These are phyloP conservation scores for Plantago lanceolata DNA, from an alignment of 305 asterid species.

Conservation along the genomic window DNA sequence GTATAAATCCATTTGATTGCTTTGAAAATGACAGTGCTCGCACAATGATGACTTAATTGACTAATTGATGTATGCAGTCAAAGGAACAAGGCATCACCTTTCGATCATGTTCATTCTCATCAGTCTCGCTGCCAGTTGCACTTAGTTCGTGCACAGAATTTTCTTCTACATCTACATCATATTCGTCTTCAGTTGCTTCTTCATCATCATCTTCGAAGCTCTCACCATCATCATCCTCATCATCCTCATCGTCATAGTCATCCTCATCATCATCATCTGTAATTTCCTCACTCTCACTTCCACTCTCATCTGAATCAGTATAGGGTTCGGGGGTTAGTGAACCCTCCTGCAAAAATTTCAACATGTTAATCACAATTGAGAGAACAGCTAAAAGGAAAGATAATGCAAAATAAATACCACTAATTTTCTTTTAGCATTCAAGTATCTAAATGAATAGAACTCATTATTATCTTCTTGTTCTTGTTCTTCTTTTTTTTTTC, in stretches of 20 bases:
- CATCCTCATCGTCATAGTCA: slow-evolving; percentile 47
- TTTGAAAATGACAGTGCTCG: slow-evolving; percentile 5
- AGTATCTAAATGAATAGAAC: slow-evolving; percentile 9
- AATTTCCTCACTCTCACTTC: slow-evolving; percentile 83
- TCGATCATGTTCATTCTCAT: slow-evolving; percentile 34
- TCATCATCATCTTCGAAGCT: slow-evolving; percentile 40
- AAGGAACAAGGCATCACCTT: slow-evolving; percentile 45
- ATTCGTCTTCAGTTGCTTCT: slow-evolving; percentile 47
- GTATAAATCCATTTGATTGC: slow-evolving; percentile 9
- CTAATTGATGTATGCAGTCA: slow-evolving; percentile 8
- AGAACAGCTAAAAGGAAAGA: background rate
- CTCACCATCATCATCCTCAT: slow-evolving; percentile 53
- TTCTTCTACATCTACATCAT: slow-evolving; percentile 38
- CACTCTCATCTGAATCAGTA: slow-evolving; percentile 90
- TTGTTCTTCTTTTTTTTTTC: background rate
- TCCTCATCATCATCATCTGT: slow-evolving; percentile 70
- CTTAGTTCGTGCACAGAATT: slow-evolving; percentile 52
- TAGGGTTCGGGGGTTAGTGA: slow-evolving; percentile 71
- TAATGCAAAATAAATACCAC: background rate
- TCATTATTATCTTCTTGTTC: background rate
- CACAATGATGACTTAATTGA: slow-evolving; percentile 8
- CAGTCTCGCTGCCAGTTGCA: slow-evolving; percentile 40
- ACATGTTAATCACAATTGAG: slow-evolving; percentile 16
- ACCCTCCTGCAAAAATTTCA: slow-evolving; percentile 57
- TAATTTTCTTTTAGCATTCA: slow-evolving; percentile 7